Percentiles rank a stretch among this genome's conserved stretches.
Conservation (phyloP, 139 green algal genomes). For the Yamagishiella unicocca region DNA sequence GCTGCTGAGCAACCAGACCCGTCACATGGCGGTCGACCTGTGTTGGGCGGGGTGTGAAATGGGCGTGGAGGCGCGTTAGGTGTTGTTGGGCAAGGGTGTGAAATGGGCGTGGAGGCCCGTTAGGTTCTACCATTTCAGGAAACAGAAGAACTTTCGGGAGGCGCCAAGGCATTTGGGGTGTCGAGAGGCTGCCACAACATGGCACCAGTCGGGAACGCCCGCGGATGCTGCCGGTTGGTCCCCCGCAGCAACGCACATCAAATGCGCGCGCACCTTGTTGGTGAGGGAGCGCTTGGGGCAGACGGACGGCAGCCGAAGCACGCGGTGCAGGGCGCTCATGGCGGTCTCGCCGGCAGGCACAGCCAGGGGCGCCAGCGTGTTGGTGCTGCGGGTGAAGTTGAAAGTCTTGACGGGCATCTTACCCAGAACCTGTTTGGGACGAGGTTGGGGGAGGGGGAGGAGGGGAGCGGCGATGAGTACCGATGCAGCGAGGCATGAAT, state of each 20-base stretch:
- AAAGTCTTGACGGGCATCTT: conserved; percentile 99
- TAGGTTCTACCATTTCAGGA: too few relatives aligned
- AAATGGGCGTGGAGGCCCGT: neutral
- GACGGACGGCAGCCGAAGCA: conserved; percentile 93
- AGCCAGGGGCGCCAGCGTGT: conserved; percentile 60
- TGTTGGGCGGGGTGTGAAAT: too few relatives aligned
- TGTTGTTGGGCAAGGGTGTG: too few relatives aligned
- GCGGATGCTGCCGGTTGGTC: neutral
- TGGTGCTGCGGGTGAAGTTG: conserved; percentile 69
- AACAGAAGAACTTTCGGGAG: too few relatives aligned
- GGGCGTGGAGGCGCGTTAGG: too few relatives aligned
- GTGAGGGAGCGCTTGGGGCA: conserved; percentile 99
- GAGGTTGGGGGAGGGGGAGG: too few relatives aligned
- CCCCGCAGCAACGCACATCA: too few relatives aligned
- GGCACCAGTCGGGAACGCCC: too few relatives aligned
- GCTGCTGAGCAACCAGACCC: conserved; percentile 97
- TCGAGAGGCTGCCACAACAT: too few relatives aligned
- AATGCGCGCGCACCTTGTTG: conserved; percentile 96
- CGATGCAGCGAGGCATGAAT: too few relatives aligned
- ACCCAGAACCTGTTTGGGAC: conserved; percentile 88
- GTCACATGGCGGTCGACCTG: conserved; percentile 52
- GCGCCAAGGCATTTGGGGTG: too few relatives aligned
- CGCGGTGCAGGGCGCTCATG: conserved; percentile 74
- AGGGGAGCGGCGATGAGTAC: too few relatives aligned
- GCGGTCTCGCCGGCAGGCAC: conserved; percentile 69